Evolutionary conservation across 106 monocot genomes (phyloP), one percentile per base, ranked within the genome.

Genomic region (Dioscorea zingiberensis): DNA sequence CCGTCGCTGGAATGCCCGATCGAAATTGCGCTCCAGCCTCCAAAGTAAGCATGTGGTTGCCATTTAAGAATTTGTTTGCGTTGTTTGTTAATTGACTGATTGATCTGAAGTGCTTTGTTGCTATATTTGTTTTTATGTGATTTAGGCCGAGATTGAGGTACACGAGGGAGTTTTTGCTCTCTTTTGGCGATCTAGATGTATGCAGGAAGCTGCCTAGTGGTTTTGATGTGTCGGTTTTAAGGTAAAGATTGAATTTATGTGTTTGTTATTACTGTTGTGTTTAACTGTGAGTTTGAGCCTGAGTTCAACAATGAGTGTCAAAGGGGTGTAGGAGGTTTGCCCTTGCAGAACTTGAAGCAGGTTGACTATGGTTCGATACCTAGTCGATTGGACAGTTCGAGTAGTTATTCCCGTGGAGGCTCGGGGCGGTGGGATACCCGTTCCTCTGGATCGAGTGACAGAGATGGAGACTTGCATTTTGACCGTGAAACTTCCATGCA

Each of bases 381-480:
- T 53, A 81, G 66, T 60, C 84, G 81, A 62, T 67, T 64, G 21
- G 84, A 84, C 13, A 66, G 67, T 24, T 73, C 78, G 25, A 60
- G 57, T 61, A 55, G 23, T 28, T 86, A 85, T 68, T 64, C 76
- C 44, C 78, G 81, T 70, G 87, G 84, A 64, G 70, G 62, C 63
- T 60, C 81, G 12, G 76, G 77, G n/a, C n/a, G 84, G 77, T 98
- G 97, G 97, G 97, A 98, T 12, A 78, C 84, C 7, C 81, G 77
- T 17, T 98, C 97, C 9, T 74, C 85, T 64, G 92, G 79, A 8
- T 92, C 97, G 15, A 92, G 80, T 67, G 89, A 89, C 60, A 88
- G 72, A 69, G 97, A 98, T 61, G 84, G 58, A 26, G 92, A 92
- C 21, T 53, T 71, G 44, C 85, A 69, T 19, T 45, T 75, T 76